These are phyloP conservation scores for Oryza nivara DNA, from an alignment of 176 grass and related monocot genomes.

Conservation along the genomic window DNA sequence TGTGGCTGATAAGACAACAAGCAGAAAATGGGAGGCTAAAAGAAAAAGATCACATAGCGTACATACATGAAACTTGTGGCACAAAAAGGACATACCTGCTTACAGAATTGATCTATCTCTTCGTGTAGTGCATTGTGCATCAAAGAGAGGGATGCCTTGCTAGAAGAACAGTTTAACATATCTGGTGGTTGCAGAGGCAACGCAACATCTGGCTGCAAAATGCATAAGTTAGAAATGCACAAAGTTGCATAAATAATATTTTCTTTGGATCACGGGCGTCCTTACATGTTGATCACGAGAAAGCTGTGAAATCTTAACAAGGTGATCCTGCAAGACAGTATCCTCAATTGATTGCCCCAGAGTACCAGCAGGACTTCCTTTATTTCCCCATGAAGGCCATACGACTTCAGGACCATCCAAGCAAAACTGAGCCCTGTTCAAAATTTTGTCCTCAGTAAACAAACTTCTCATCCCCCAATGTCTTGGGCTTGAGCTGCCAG, in stretches of 20 bases:
- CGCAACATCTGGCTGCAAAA: conserved; percentile 91
- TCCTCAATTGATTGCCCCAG: conserved; percentile 82
- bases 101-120: conserved; percentile 94
- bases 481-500: conserved; percentile 94
- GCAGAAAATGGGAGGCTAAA: background rate
- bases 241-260: conserved; percentile 38
- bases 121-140: conserved; percentile 89
- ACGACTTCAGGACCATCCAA: conserved; percentile 97
- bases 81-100: conserved; percentile 65
- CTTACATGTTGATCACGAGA: conserved; percentile 98
- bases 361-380: conserved; percentile 53
- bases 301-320: conserved; percentile 90
- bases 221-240: conserved; percentile 40
- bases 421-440: conserved; percentile 70
- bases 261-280: conserved; percentile 17
- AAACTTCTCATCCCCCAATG: conserved; percentile 87
- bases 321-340: conserved; percentile 81
- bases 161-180: conserved; percentile 60
- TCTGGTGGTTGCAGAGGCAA: conserved; percentile 90
- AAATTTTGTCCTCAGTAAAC: conserved; percentile 76
- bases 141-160: conserved; percentile 57
- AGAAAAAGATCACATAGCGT: background rate
- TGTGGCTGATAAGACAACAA: too few species aligned
- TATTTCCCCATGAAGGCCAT: conserved; percentile 84
- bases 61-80: conserved; percentile 25